Conservation (phyloP, 345 rosid genomes). For the Erucastrum elatum region DNA sequence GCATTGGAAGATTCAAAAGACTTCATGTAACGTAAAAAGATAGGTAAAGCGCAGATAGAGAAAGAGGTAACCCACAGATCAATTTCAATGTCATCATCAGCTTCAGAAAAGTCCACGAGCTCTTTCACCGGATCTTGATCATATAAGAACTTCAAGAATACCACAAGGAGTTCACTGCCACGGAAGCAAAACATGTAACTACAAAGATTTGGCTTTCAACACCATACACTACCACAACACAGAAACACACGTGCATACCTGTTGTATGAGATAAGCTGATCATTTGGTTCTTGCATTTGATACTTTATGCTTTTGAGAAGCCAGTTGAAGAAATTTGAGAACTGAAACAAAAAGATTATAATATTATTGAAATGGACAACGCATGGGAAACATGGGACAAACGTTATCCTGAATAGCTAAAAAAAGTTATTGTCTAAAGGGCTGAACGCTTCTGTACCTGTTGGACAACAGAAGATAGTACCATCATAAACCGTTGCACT, state of each 20-base stretch:
- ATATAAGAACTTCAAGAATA: constrained; percentile 85
- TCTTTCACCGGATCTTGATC: constrained; percentile 91
- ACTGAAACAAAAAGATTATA: constrained; percentile 48
- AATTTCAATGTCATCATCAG: constrained; percentile 55
- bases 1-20: background rate
- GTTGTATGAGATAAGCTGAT: constrained; percentile 73
- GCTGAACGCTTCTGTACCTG: constrained; percentile 54
- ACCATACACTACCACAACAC: constrained; percentile 12
- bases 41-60: constrained; percentile 9
- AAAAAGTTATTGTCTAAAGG: background rate
- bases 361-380: background rate
- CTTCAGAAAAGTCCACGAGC: constrained; percentile 63
- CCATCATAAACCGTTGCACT: constrained; percentile 80
- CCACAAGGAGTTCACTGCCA: constrained; percentile 83
- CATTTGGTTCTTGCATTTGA: constrained; percentile 88
- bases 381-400: constrained; percentile 1
- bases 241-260: constrained; percentile 49
- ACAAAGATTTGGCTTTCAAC: constrained; percentile 11
- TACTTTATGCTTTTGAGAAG: constrained; percentile 81
- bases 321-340: constrained; percentile 92
- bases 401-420: constrained; percentile 1
- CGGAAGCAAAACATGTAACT: constrained; percentile 34
- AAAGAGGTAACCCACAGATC: constrained; percentile 62
- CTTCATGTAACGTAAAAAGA: constrained; percentile 5
- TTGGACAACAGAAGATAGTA: constrained; percentile 77